Evolutionary conservation across 345 rosid genomes (phyloP).

Genomic region (Gossypium longicalyx): DNA sequence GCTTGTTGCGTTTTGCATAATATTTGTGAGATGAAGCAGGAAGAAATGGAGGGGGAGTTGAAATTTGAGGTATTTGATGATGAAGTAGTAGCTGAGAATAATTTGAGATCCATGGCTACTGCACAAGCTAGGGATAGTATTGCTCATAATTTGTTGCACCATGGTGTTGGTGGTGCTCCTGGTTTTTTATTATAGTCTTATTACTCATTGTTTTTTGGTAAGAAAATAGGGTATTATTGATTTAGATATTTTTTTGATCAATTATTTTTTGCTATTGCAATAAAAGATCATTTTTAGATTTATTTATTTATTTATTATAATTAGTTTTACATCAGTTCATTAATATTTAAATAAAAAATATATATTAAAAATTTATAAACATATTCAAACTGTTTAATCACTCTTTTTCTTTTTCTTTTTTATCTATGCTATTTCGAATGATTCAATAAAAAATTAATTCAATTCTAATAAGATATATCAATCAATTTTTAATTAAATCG

Average conservation of each 20-base stretch:
- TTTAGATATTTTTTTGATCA: not conserved
- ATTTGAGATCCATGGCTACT: slow-evolving; percentile 29
- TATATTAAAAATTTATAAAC: too few species aligned
- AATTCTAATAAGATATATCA: too few species aligned
- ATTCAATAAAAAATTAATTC: too few species aligned
- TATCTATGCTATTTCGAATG: too few species aligned
- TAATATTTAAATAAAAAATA: too few species aligned
- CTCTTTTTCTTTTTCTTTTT: too few species aligned
- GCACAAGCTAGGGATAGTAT: slow-evolving; percentile 44
- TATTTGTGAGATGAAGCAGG: slow-evolving; percentile 47
- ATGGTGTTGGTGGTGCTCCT: slow-evolving; percentile 28
- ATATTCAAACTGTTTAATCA: too few species aligned
- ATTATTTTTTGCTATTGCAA: not conserved
- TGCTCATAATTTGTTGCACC: slow-evolving; percentile 51
- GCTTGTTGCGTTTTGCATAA: slow-evolving; percentile 57
- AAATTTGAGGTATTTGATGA: slow-evolving; percentile 38
- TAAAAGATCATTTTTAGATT: not conserved
- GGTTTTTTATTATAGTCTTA: slow-evolving; percentile 26
- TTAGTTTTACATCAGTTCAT: too few species aligned
- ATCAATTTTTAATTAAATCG: too few species aligned
- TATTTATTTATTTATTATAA: not conserved
- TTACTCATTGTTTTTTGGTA: not conserved
- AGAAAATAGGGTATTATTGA: not conserved
- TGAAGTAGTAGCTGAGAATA: slow-evolving; percentile 13
- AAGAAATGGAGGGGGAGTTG: slow-evolving; percentile 28